Conservation (phyloP, 495 filamentous ascomycete genomes). For the Clavariopsis aquatica region DNA sequence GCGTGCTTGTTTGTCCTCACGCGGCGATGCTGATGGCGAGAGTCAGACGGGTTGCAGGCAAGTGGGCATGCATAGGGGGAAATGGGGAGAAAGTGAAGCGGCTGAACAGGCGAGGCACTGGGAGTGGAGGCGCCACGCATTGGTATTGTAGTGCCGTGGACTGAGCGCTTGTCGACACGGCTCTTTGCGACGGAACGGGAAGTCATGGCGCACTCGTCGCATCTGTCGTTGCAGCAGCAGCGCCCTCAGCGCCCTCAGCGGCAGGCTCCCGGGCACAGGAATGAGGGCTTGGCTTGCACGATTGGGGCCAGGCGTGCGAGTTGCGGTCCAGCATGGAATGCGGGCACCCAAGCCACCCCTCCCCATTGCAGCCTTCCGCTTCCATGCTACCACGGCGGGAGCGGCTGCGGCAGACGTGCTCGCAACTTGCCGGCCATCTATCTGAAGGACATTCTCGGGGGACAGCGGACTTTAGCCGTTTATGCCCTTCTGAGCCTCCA, state of each 20-base stretch:
- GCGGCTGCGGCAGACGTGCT: no score
- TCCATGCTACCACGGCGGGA: background rate
- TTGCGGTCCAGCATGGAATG: conserved; percentile 1
- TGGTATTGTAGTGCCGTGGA: conserved; percentile 17
- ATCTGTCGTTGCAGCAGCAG: background rate
- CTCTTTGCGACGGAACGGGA: conserved; percentile 22
- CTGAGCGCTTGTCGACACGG: conserved; percentile 23
- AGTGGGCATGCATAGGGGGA: background rate
- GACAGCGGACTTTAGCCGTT: background rate
- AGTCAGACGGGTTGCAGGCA: conserved; percentile 18
- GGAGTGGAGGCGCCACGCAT: conserved; percentile 16
- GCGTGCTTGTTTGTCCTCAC: background rate
- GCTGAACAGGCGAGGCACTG: conserved; percentile 4
- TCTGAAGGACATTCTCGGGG: background rate
- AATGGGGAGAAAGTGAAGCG: background rate
- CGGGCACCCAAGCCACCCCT: background rate
- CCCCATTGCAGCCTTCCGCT: background rate
- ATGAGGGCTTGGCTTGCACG: background rate
- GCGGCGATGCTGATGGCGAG: background rate
- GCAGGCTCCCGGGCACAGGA: background rate
- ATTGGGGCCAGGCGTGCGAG: background rate
- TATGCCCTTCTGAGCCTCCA: background rate
- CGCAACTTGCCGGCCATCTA: background rate
- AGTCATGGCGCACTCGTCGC: conserved; percentile 15
- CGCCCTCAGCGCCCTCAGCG: no score